Base-by-base conservation (phyloP, 202 grass and related monocot species). In the Eragrostis tef region DNA sequence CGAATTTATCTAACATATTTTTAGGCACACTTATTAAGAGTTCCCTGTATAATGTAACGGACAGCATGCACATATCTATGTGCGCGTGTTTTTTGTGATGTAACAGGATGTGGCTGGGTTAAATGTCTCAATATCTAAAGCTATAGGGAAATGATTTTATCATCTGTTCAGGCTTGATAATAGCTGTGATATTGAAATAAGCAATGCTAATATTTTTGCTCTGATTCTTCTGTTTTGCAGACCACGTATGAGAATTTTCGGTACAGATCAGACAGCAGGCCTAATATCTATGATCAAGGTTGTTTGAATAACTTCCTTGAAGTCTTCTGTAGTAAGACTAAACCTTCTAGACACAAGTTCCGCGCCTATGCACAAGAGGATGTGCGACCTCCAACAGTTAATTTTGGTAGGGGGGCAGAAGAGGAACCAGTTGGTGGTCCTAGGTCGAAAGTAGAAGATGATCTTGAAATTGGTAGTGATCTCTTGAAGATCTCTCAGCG, bases 361-460 rank as follows among this genome's bases (percentile, higher is more conserved):
- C 72, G 74, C 54, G 86, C 87, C 29, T 92, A 81, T 76, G 89
- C 85, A 25, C 91, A 87, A 73, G 91, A 92, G 51, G 79, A 90
- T 79, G 79, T 90, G 75, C 80, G 53, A 36, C 65, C 84, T 47
- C 84, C 74, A 25, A 75, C 71, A 36, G 58, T 84, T 65, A 85
- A 69, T 64, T 87, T 78, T n/a, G 75, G 73, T 48, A 82, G 79
- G 82, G 86, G 85, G 59, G 66, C 80, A 19, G 88, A 98, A 46
- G 94, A 97, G 15, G 82, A 87, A 57, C 75, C 79, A 22, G 58
- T 74, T 75, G 87, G 92, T 15, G 82, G 88, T 20, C 88, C 89
- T 74, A 90, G 93, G 70, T 87, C 88, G 13, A 99, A 99, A 86
- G 89, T 95, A 31, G 93, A 99, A 83, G 92, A 99, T 66, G 96